Percentiles rank a stretch among this genome's conserved stretches.
Conservation (phyloP, 2,329 filamentous ascomycete genomes). For the Emergomyces orientalis region DNA sequence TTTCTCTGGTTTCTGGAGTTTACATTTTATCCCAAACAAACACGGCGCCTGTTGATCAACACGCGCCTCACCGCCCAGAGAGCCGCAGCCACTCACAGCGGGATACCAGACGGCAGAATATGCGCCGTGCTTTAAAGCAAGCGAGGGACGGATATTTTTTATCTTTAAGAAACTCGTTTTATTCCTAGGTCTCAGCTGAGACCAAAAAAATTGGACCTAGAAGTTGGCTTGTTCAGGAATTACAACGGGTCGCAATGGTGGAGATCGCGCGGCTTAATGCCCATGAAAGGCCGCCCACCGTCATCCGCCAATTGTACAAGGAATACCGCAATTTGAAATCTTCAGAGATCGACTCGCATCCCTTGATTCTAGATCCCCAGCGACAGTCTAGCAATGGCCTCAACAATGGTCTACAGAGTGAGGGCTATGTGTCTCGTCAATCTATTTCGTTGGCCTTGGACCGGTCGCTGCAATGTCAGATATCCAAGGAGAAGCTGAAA, state of each 20-base stretch:
- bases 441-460: slow-evolving; percentile 26
- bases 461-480: slow-evolving; percentile 21
- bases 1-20: slow-evolving; percentile 7
- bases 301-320: slow-evolving; percentile 66
- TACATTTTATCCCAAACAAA: slow-evolving; percentile 14
- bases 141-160: neutral
- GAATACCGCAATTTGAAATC: slow-evolving; percentile 54
- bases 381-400: slow-evolving; percentile 28
- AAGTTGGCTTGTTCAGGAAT: neutral
- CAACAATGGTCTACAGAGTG: slow-evolving; percentile 21
- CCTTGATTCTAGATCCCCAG: slow-evolving; percentile 49
- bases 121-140: neutral
- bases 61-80: slow-evolving; percentile 4
- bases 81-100: slow-evolving; percentile 5
- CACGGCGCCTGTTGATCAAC: slow-evolving; percentile 6
- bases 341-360: slow-evolving; percentile 43
- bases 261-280: slow-evolving; percentile 52
- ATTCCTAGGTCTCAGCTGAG: no score
- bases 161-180: no score
- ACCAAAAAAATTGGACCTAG: neutral
- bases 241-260: slow-evolving; percentile 20
- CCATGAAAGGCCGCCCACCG: slow-evolving; percentile 64
- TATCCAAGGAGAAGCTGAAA: slow-evolving; percentile 14
- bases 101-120: neutral
- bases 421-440: slow-evolving; percentile 23